Evolutionary conservation across 2,329 filamentous ascomycete species (phyloP), one percentile per base, ranked within the genome.

Genomic region (Colletotrichum sp.): DNA sequence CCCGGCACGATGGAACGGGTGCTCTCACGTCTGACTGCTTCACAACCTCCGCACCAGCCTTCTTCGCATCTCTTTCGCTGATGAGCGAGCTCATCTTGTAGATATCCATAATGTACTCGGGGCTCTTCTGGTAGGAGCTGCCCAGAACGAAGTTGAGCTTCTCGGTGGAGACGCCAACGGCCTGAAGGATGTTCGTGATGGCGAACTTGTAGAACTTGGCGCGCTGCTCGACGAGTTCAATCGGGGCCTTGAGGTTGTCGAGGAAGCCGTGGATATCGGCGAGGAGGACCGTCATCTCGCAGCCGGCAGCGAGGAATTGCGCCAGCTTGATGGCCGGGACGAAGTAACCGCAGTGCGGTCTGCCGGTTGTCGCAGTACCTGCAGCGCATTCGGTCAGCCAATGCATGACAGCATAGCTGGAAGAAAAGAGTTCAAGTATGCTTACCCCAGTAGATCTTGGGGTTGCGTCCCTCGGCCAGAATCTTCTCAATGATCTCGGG

Each of bases 1-100:
- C 59, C 57, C 16, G 10, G 28, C 10, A 60, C 26, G n/a, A 18
- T 28, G 8, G 13, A 24, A 16, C 6, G 10, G 28, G 8, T 60
- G 16, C 18, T 32, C 74, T 76, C 34, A 76, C 74, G 72, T 92
- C 91, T 5, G 94, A 92, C 87, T 99, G 96, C 89, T 99, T 99
- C 79, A 99, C 96, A 9, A 99, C 92, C 85, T 99, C 97, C 3
- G 95, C 95, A 52, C 96, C 96, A 0, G 96, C 96, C 85, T 95
- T 97, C 85, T 96, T 95, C 18, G 96, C 95, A 81, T 97, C 93
- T 82, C 96, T 92, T 85, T 96, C 92, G 16, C 93, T 93, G 7
- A 94, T 91, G 69, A 95, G 85, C 5, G 91, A 91, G 62, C 90
- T 91, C 78, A 99, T 84, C 82, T 94, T 92, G 87, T 96, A 96